These are phyloP conservation scores for Ilex aquifolium DNA, from an alignment of 257 asterid species.

Conservation along the genomic window DNA sequence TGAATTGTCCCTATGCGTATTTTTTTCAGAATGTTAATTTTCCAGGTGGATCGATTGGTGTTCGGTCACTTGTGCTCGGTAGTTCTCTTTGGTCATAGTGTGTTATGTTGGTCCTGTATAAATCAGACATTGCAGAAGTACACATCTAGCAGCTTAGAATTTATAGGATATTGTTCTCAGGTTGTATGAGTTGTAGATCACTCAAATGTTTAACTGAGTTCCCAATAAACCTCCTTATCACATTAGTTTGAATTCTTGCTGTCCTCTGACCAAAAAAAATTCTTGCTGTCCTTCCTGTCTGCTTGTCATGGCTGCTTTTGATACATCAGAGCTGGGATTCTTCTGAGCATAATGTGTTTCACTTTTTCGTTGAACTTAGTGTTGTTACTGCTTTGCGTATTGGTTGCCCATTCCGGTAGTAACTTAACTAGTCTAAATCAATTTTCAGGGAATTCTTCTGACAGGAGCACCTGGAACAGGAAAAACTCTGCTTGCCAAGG, in stretches of 20 bases:
- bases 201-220: no score
- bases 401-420: background rate
- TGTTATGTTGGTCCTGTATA: background rate
- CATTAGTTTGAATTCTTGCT: background rate
- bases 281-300: background rate
- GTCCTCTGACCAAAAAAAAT: background rate
- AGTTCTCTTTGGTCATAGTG: background rate
- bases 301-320: background rate
- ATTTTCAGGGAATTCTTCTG: constrained; percentile 87
- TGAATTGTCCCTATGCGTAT: constrained; percentile 5
- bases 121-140: background rate
- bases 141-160: background rate
- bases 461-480: constrained; percentile 99
- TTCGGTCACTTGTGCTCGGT: background rate
- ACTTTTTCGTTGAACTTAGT: no score
- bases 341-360: no score
- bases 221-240: no score
- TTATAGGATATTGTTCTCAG: background rate
- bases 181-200: no score
- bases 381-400: no score
- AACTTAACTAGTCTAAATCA: constrained; percentile 7
- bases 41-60: background rate
- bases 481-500: constrained; percentile 95
- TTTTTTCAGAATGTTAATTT: no score
- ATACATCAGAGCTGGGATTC: background rate